phyloP scores from a whole-genome alignment of 805 yeast species.

The Metschnikowia lachancei region DNA sequence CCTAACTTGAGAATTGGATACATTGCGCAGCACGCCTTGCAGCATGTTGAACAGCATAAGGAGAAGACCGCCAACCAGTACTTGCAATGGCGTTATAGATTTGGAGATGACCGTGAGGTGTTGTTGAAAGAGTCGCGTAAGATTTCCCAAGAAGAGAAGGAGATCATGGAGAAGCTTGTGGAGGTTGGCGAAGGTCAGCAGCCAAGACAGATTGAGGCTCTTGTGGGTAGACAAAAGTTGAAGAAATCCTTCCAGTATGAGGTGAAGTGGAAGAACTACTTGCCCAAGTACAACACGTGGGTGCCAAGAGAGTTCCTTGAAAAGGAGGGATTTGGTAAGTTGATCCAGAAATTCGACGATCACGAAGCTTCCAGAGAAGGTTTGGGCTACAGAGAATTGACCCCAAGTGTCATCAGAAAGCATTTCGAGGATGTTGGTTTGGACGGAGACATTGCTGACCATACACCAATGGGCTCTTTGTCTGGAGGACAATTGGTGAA shows the following conservation, averaged over 20 bases:
- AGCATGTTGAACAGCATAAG: slow-evolving; percentile 94
- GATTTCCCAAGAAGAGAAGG: slow-evolving; percentile 71
- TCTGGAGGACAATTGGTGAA: slow-evolving; percentile 98
- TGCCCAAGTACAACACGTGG: slow-evolving; percentile 93
- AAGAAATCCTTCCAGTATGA: slow-evolving; percentile 97
- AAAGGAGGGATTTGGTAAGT: slow-evolving; percentile 49
- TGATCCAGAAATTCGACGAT: slow-evolving; percentile 45
- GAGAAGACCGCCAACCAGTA: slow-evolving; percentile 98
- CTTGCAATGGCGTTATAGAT: slow-evolving; percentile 96
- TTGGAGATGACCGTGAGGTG: slow-evolving; percentile 98
- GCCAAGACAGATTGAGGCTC: slow-evolving; percentile 83
- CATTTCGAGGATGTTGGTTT: slow-evolving; percentile 97
- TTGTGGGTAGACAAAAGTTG: slow-evolving; percentile 95
- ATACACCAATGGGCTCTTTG: slow-evolving; percentile 92
- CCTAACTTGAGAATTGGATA: slow-evolving; percentile 97
- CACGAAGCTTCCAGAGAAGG: slow-evolving; percentile 51
- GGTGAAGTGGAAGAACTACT: slow-evolving; percentile 87
- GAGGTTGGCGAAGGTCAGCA: slow-evolving; percentile 87
- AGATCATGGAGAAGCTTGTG: slow-evolving; percentile 70
- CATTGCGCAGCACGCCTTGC: slow-evolving; percentile 97
- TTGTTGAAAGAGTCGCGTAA: slow-evolving; percentile 86
- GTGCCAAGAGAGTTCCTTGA: slow-evolving; percentile 78
- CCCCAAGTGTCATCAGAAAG: slow-evolving; percentile 88
- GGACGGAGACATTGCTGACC: slow-evolving; percentile 98
- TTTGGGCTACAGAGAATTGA: slow-evolving; percentile 54